Conservation (phyloP, 2,329 filamentous ascomycete genomes). For the Thelonectria discophora region DNA sequence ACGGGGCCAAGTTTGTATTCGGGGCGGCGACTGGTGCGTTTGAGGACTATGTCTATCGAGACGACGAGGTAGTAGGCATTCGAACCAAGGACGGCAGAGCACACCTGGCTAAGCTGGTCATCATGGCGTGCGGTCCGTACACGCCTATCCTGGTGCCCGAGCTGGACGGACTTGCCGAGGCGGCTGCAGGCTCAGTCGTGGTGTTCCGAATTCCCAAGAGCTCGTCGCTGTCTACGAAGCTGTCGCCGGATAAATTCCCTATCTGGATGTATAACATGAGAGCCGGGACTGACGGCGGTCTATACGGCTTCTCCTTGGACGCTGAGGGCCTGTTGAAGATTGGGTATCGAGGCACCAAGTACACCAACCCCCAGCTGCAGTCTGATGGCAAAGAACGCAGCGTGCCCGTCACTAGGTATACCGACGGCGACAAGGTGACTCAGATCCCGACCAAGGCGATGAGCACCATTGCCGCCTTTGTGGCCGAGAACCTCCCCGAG, state of each 20-base stretch:
- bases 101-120: constrained; percentile 46
- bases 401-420: constrained; percentile 52
- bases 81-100: constrained; percentile 48
- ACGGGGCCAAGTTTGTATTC: constrained; percentile 55
- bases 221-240: constrained; percentile 50
- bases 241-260: constrained; percentile 55
- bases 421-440: constrained; percentile 32
- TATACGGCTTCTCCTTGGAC: constrained; percentile 59
- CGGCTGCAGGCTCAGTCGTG: constrained; percentile 57
- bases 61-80: constrained; percentile 48
- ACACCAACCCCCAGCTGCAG: constrained; percentile 53
- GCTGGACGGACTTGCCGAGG: constrained; percentile 55
- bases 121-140: constrained; percentile 56
- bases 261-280: constrained; percentile 48
- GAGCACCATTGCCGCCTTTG: constrained; percentile 44
- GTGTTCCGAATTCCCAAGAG: constrained; percentile 53
- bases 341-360: constrained; percentile 61
- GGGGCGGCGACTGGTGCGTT: constrained; percentile 45
- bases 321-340: constrained; percentile 57
- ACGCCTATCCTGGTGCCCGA: constrained; percentile 53
- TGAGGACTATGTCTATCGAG: constrained; percentile 36
- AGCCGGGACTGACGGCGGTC: constrained; percentile 45
- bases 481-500: constrained; percentile 55
- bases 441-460: constrained; percentile 43
- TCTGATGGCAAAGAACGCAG: constrained; percentile 50